Base-by-base conservation (phyloP, 2,329 filamentous ascomycete genomes). In the Grosmannia huntii region DNA sequence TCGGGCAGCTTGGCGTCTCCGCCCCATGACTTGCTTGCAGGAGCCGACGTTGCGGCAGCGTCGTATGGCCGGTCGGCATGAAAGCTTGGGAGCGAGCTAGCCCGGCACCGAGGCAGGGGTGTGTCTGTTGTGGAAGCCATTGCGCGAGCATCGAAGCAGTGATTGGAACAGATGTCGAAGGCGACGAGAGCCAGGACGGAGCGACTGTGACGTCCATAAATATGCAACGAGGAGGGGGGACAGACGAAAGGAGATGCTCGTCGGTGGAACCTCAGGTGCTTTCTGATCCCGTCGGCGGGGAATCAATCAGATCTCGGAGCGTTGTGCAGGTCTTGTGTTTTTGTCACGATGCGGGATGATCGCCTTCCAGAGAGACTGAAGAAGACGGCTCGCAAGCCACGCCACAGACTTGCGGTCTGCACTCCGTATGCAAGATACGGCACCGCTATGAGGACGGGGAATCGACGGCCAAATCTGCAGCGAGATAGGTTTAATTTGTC, bases 1-100 rank as follows among this genome's bases (percentile, higher is more conserved):
- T 23, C 25, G 3, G 36, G 53, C 7, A 27, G 41, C 41, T 44
- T n/a, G 71, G 14, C 23, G 16, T 55, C 36, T 33, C 31, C 31
- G 31, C 9, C 9, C 51, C 9, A 53, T 19, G 33, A 14, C 51
- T 41, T 53, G n/a, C n/a, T 36, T 21, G 51, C n/a, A 7, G 31
- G 25, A 53, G 23, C 12, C 41, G 36, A 38, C 6, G 14, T 38
- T 16, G 36, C 3, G 36, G 12, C 36, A 38, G 5, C 2, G 12
- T 38, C 36, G 36, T 38, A 38, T 38, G 41, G 41, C 41, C 19
- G 19, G 41, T 44, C 41, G 41, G 41, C 41, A 44, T 44, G 16
- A 19, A 44, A n/a, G 41, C 19, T 44, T 19, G 16, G 16, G 16
- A n/a, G 41, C 41, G 16, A 44, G 41, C 16, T n/a, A n/a, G 41